Percentiles rank a stretch among this genome's conserved stretches.
phyloP scores from a whole-genome alignment of 192 early-diverging fungal genomes.

The Dimargaris xerosporica region DNA sequence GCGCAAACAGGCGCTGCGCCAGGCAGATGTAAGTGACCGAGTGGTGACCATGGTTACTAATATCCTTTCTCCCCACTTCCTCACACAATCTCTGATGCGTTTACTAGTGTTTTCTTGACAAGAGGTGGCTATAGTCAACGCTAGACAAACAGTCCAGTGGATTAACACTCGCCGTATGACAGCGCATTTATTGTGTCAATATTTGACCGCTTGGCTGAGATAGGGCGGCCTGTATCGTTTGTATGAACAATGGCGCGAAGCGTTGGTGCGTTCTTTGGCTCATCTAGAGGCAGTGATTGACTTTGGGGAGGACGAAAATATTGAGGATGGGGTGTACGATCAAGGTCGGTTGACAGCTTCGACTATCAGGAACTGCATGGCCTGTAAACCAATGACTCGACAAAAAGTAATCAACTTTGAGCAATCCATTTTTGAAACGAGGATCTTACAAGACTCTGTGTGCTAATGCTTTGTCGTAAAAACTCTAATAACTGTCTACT shows the following conservation, averaged over 20 bases:
- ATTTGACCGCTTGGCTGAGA: neutral
- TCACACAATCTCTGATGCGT: too few species aligned
- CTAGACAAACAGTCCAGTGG: neutral
- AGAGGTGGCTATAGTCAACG: too few species aligned
- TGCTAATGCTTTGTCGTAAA: too few species aligned
- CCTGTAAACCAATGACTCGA: too few species aligned
- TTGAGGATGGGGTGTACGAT: constrained; percentile 44
- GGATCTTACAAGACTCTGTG: too few species aligned
- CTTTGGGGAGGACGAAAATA: constrained; percentile 67
- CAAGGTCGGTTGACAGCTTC: neutral
- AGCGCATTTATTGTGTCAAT: neutral
- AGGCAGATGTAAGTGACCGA: constrained; percentile 33
- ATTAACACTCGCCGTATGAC: neutral
- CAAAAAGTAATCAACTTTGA: too few species aligned
- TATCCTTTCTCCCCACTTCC: too few species aligned
- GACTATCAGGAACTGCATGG: too few species aligned
- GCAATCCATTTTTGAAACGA: too few species aligned
- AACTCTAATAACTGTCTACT: too few species aligned
- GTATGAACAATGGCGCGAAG: constrained; percentile 46
- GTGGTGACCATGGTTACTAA: too few species aligned
- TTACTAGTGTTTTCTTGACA: too few species aligned
- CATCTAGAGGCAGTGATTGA: constrained; percentile 56
- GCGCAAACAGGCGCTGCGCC: constrained; percentile 42
- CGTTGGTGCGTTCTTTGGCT: constrained; percentile 41
- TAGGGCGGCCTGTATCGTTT: constrained; percentile 41